These are phyloP conservation scores for Friedmanniomyces endolithicus DNA, from an alignment of 495 filamentous ascomycete genomes.

Conservation along the genomic window DNA sequence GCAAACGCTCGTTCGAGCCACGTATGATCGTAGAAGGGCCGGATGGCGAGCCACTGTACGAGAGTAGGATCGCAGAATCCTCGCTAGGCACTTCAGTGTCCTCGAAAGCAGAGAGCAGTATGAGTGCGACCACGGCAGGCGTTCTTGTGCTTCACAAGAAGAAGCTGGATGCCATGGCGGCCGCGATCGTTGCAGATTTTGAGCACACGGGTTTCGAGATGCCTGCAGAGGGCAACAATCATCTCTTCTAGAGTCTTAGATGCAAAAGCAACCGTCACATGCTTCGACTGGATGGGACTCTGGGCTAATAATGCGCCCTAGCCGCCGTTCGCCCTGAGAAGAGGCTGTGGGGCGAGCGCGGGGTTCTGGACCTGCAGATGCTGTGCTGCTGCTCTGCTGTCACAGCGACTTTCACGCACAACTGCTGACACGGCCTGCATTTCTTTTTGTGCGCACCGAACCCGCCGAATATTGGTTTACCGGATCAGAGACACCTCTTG, in stretches of 20 bases:
- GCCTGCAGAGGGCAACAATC: conserved; percentile 25
- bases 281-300: neutral
- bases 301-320: neutral
- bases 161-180: conserved; percentile 30
- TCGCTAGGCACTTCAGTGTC: conserved; percentile 10
- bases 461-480: neutral
- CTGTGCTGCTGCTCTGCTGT: neutral
- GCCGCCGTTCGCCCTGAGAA: neutral
- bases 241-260: conserved; percentile 1
- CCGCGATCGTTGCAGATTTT: conserved; percentile 25
- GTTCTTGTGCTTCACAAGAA: conserved; percentile 29
- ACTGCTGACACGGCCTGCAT: neutral
- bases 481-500: neutral
- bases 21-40: conserved; percentile 24
- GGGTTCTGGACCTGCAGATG: conserved; percentile 1
- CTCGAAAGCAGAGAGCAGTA: conserved; percentile 17
- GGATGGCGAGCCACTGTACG: conserved; percentile 21
- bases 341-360: neutral
- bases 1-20: conserved; percentile 19
- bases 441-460: neutral
- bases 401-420: neutral
- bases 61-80: neutral
- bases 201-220: conserved; percentile 28
- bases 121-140: conserved; percentile 23
- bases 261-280: neutral